Evolutionary conservation across 2,329 filamentous ascomycete genomes (phyloP), one percentile per base, ranked within the genome.

Genomic region (Rachicladosporium sp.): DNA sequence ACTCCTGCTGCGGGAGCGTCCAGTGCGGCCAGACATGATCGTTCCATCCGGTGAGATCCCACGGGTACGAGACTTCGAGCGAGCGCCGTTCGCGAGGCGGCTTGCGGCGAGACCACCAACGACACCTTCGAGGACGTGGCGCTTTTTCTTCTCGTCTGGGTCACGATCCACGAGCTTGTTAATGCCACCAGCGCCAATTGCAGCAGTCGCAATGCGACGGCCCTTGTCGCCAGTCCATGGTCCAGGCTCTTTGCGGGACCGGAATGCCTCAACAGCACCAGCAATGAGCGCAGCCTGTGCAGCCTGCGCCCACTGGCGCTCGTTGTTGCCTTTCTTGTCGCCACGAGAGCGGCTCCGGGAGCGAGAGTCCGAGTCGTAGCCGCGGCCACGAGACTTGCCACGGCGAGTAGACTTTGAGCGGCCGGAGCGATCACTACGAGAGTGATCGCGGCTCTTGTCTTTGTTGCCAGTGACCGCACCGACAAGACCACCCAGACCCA

Each of bases 201-300:
- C 89, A 35, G 87, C 88, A 13, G 89, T 95, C 36, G 93, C 73
- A 44, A 96, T 76, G 38, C 89, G 85, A 67, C 87, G 91, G 49
- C 87, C 85, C 65, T 95, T 95, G 46, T 84, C 82, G 30, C 88
- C 89, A 47, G 80, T 82, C 87, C 88, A 95, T 33, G 80, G 76
- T 40, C 89, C 89, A 2, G 86, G 82, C 46, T 91, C 82, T 54
- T 89, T 93, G 58, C 88, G 80, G 41, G 87, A 80, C 45, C 85
- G 81, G 70, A 93, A 93, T 32, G 89, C 89, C 62, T 95, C 88
- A 40, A 87, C 82, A 31, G 88, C 89, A 52, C 87, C 89, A 23
- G 89, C 88, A 35, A 93, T 74, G 31, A 95, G 70, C 12, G 88
- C 91, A 29, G 89, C 88, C 68, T 91, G 89, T 58, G 88, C 85